Base-by-base conservation (phyloP, 2,329 filamentous ascomycete species). In the Alternaria triticimaculans region DNA sequence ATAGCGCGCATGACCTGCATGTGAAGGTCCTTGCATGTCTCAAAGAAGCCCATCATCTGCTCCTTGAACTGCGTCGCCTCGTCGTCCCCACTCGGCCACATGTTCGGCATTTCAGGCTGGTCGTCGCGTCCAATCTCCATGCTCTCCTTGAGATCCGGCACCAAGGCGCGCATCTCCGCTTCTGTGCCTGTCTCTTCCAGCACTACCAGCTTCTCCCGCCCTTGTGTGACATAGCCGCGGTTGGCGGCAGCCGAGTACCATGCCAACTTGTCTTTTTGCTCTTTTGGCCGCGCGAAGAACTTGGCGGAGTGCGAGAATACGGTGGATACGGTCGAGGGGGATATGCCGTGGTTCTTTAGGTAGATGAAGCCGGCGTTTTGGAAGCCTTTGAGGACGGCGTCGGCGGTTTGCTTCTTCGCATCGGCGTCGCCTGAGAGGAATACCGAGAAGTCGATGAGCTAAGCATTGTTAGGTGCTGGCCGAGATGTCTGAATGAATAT, bases 301-400 rank as follows among this genome's bases (percentile, higher is more conserved):
- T 72, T 72, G 20, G 79, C 78, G 9, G 74, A 78, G 58, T 76
- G 68, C 12, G 83, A 77, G 77, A 96, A 96, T 63, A 90, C 86
- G 61, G 85, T 80, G 63, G 86, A 78, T 12, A 93, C 82, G 10
- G 86, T 85, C 9, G 86, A 81, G 4, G 86, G 73, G 0, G 89
- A 81, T 64, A 97, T 90, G 44, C 91, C 87, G 69, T 95, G 90
- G 79, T 95, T 92, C 72, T 90, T 90, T 43, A 97, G 87, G 81
- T 97, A 97, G 67, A 97, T 87, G 84, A 97, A 97, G 61, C 94
- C 94, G 3, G 94, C 92, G 2, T 87, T 90, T 73, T 94, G 91
- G 83, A 97, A 97, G 45, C 92, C 94, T 57, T 88, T 77, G 12
- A 95, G 88, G 70, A 97, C 89, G 44, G 90, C 88, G 57, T 88